These are phyloP conservation scores for Saturnispora zaruensis DNA, from an alignment of 805 yeast species.

Conservation along the genomic window DNA sequence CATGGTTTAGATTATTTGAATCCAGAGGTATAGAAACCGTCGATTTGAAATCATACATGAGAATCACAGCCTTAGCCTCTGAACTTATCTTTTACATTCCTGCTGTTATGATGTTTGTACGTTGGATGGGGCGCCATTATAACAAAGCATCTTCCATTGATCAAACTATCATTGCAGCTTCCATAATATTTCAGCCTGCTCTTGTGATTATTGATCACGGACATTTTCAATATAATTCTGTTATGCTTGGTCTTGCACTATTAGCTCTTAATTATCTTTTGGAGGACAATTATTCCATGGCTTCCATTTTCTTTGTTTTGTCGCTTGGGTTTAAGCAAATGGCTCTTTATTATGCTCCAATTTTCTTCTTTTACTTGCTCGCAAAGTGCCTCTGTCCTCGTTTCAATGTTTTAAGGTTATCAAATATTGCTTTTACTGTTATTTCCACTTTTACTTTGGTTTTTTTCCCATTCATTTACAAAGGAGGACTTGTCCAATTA, in stretches of 20 bases:
- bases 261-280: conserved; percentile 58
- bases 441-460: conserved; percentile 41
- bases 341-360: conserved; percentile 90
- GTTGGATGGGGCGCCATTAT: conserved; percentile 57
- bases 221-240: conserved; percentile 91
- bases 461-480: conserved; percentile 52
- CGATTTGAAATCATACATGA: conserved; percentile 74
- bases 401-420: conserved; percentile 48
- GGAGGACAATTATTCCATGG: conserved; percentile 53
- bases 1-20: conserved; percentile 66
- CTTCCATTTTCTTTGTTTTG: conserved; percentile 68
- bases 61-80: conserved; percentile 67
- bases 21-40: conserved; percentile 71
- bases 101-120: conserved; percentile 62
- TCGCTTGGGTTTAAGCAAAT: conserved; percentile 87
- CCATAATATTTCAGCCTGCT: conserved; percentile 79
- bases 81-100: conserved; percentile 74
- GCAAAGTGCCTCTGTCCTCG: conserved; percentile 37
- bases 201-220: conserved; percentile 88
- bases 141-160: conserved; percentile 50
- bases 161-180: conserved; percentile 66
- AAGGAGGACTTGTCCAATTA: conserved; percentile 40
- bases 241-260: conserved; percentile 83
- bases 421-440: conserved; percentile 58
- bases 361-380: conserved; percentile 72